A percentile compares a stretch with the other conserved stretches of the same genome.
These are phyloP conservation scores for Xylaria sp. DNA, from an alignment of 2,329 filamentous ascomycete species.

Conservation along the genomic window DNA sequence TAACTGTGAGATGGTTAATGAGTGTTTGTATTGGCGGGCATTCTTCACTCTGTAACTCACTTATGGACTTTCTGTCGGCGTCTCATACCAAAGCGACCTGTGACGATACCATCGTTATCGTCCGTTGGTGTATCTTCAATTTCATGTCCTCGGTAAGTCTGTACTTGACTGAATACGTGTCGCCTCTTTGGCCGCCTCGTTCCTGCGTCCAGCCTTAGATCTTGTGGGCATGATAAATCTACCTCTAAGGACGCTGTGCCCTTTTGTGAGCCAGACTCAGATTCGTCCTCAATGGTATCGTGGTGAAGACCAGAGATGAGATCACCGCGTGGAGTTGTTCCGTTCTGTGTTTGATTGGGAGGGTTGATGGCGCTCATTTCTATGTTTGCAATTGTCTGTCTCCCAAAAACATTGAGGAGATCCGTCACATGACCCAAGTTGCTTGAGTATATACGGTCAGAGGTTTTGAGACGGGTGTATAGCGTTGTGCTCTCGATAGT, in stretches of 20 bases:
- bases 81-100: conserved; percentile 34
- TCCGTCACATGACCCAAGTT: conserved; percentile 73
- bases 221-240: conserved; percentile 55
- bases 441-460: conserved; percentile 55
- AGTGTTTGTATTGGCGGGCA: neutral
- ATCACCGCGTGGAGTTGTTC: conserved; percentile 46
- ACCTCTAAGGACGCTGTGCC: conserved; percentile 53
- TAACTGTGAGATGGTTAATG: conserved; percentile 54
- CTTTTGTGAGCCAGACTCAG: conserved; percentile 45
- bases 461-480: conserved; percentile 72
- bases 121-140: conserved; percentile 43
- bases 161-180: conserved; percentile 58
- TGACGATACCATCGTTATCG: conserved; percentile 40
- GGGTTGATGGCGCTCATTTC: conserved; percentile 69
- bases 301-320: conserved; percentile 49
- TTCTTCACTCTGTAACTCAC: conserved; percentile 40
- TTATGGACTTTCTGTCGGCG: conserved; percentile 48
- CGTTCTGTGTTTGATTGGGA: conserved; percentile 47
- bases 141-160: conserved; percentile 49
- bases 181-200: conserved; percentile 46
- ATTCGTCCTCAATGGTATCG: conserved; percentile 48
- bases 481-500: conserved; percentile 83
- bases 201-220: conserved; percentile 46
- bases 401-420: conserved; percentile 78
- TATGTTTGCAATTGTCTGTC: conserved; percentile 80